Evolutionary conservation across 1,139 yeast species (phyloP).

Genomic region (Geotrichum citri-aurantii): DNA sequence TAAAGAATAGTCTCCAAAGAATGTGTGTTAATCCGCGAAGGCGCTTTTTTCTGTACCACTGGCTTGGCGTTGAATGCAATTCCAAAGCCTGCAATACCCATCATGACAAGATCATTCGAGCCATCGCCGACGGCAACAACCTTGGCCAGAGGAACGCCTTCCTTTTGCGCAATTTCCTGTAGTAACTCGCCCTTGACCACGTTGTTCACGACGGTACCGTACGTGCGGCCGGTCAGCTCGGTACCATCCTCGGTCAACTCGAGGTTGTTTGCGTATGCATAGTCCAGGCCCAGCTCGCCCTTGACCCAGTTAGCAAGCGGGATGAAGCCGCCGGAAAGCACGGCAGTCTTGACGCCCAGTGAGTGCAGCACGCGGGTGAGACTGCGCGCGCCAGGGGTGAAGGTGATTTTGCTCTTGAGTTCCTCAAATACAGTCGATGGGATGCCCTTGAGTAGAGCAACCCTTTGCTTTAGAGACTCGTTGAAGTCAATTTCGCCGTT

Average conservation of each 20-base stretch:
- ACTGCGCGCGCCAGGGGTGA: slow-evolving; percentile 80
- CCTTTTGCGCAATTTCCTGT: slow-evolving; percentile 57
- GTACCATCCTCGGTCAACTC: slow-evolving; percentile 44
- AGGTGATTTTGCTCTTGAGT: slow-evolving; percentile 56
- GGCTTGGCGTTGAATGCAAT: slow-evolving; percentile 98
- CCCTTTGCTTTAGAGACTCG: slow-evolving; percentile 72
- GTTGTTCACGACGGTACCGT: slow-evolving; percentile 84
- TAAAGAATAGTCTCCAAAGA: slow-evolving; percentile 69
- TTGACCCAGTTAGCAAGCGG: slow-evolving; percentile 80
- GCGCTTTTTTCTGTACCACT: slow-evolving; percentile 73
- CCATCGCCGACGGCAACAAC: slow-evolving; percentile 93
- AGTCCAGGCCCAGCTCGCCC: slow-evolving; percentile 63
- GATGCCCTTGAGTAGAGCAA: slow-evolving; percentile 71
- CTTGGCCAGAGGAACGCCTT: slow-evolving; percentile 49
- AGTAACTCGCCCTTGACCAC: slow-evolving; percentile 71
- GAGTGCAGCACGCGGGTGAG: slow-evolving; percentile 57
- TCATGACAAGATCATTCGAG: slow-evolving; percentile 91
- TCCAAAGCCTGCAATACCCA: slow-evolving; percentile 89
- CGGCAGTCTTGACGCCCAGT: slow-evolving; percentile 69
- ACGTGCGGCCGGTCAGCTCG: slow-evolving; percentile 47
- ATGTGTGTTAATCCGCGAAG: slow-evolving; percentile 67
- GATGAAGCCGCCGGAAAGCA: slow-evolving; percentile 89
- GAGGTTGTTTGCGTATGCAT: slow-evolving; percentile 77
- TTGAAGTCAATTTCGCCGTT: slow-evolving; percentile 92
- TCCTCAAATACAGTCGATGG: slow-evolving; percentile 75